Conservation (phyloP, 306 rosid genomes). For the Lagenaria siceraria region DNA sequence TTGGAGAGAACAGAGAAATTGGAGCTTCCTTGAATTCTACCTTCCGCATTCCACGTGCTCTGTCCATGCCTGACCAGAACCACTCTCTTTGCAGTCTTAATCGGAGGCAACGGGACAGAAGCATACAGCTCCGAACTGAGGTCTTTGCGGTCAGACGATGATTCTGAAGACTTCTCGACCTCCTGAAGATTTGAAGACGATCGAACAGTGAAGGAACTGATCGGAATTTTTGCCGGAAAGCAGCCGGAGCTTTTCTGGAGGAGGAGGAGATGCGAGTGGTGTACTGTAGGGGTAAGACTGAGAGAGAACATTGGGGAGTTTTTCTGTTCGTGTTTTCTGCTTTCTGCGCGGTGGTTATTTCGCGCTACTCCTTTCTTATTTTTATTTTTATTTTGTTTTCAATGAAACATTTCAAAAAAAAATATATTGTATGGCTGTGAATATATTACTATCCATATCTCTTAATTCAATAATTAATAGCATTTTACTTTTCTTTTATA, state of each 20-base stretch:
- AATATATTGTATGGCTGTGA: slow-evolving; percentile 1
- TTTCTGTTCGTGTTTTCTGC: not conserved
- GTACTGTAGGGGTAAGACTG: not conserved
- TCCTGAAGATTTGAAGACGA: slow-evolving; percentile 42
- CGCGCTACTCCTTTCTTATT: not conserved
- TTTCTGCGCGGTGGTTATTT: not conserved
- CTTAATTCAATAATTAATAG: too few relatives aligned
- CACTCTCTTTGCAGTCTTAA: slow-evolving; percentile 57
- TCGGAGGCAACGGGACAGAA: slow-evolving; percentile 29
- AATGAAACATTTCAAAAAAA: not conserved
- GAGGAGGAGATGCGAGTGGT: not conserved
- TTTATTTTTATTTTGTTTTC: not conserved
- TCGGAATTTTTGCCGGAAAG: slow-evolving; percentile 6
- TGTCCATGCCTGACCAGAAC: slow-evolving; percentile 89
- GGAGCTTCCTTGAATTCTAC: slow-evolving; percentile 92
- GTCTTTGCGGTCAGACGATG: slow-evolving; percentile 15
- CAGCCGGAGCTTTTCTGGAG: slow-evolving; percentile 8
- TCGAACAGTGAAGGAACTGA: slow-evolving; percentile 12
- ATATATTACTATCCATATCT: not conserved
- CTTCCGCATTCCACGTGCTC: slow-evolving; percentile 97
- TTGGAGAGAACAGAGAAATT: slow-evolving; percentile 70
- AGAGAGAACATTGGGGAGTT: slow-evolving; percentile 19
- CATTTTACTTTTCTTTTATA: too few relatives aligned
- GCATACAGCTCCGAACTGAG: slow-evolving; percentile 26
- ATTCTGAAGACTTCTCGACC: slow-evolving; percentile 10